Base-by-base conservation (phyloP, 257 asterid genomes). In the Fraxinus anomala region DNA sequence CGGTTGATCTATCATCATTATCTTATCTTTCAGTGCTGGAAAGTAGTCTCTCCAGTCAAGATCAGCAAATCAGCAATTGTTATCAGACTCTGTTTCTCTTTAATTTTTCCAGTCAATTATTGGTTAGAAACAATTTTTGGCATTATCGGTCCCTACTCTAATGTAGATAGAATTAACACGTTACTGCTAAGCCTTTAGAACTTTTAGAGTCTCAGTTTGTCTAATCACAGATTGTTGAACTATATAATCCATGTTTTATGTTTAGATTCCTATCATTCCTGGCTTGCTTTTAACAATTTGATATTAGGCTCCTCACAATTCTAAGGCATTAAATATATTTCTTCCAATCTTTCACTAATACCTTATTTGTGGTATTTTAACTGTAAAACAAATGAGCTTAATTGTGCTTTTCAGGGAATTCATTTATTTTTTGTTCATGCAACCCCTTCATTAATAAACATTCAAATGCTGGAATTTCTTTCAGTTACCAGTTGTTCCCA, bases 401-500 rank as follows among this genome's bases (percentile, higher is more conserved):
- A 65, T 14, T 13, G n/a, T 70, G 59, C 44, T 47, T 74, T 70
- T 63, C 67, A 19, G 68, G 51, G 31, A 14, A 72, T 23, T 21
- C n/a, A n/a, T 21, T n/a, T 72, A 54, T 23, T 23, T 21, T 68
- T 56, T 76, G 47, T 40, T 73, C 61, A 5, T 71, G 31, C 4
- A 66, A 49, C 17, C n/a, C 81, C 44, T 67, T 73, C 68, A 21
- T 66, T 68, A 66, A 40, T 70, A 76, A 51, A 51, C 65, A 63
- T n/a, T 10, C 36, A 80, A 30, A 11, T 56, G 77, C 31, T 65
- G 83, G 19, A 61, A 23, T 81, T 84, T 76, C 76, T 83, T 85
- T 90, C 92, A 92, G 97, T 94, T 73, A 92, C 97, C 31, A 83
- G 90, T 75, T 91, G 94, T 74, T 82, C 94, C 19, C 90, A 88